Evolutionary conservation across 495 filamentous ascomycete genomes (phyloP).

Genomic region (Aspergillus hancockii): DNA sequence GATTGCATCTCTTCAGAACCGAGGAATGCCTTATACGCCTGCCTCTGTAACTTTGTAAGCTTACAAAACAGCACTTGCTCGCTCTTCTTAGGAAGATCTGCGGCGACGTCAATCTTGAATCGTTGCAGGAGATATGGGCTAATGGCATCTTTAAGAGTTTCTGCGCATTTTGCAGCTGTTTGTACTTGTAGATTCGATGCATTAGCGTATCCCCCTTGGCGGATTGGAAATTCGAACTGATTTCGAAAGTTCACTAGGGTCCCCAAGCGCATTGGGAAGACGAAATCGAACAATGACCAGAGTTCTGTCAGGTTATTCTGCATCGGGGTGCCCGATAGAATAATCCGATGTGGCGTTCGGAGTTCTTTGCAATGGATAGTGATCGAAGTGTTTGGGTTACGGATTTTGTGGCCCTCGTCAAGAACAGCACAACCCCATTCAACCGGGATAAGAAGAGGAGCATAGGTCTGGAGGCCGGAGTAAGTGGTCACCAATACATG

Average conservation of each 20-base stretch:
- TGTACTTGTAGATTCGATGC: slow-evolving; percentile 90
- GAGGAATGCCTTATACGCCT: slow-evolving; percentile 79
- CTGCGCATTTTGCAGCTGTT: slow-evolving; percentile 86
- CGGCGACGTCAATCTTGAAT: slow-evolving; percentile 88
- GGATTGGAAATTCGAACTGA: slow-evolving; percentile 91
- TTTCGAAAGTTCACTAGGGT: slow-evolving; percentile 86
- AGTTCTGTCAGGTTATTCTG: slow-evolving; percentile 97
- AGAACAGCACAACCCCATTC: slow-evolving; percentile 94
- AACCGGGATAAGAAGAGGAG: slow-evolving; percentile 70
- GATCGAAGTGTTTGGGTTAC: slow-evolving; percentile 89
- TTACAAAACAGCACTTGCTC: slow-evolving; percentile 96
- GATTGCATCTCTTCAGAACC: slow-evolving; percentile 76
- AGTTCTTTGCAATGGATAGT: slow-evolving; percentile 93
- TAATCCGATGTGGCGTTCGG: slow-evolving; percentile 82
- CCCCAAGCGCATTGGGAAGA: slow-evolving; percentile 92
- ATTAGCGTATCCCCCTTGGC: slow-evolving; percentile 87
- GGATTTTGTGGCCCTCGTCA: slow-evolving; percentile 97
- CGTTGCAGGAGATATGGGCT: slow-evolving; percentile 91
- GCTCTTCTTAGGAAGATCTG: slow-evolving; percentile 90
- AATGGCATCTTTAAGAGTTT: slow-evolving; percentile 87
- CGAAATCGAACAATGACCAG: slow-evolving; percentile 96
- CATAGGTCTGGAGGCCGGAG: slow-evolving; percentile 85
- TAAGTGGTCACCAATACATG: slow-evolving; percentile 96
- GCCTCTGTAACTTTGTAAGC: slow-evolving; percentile 72
- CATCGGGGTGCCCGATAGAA: slow-evolving; percentile 94